Evolutionary conservation across 129 eudicot species (phyloP).

Genomic region (Artemisia argyi): DNA sequence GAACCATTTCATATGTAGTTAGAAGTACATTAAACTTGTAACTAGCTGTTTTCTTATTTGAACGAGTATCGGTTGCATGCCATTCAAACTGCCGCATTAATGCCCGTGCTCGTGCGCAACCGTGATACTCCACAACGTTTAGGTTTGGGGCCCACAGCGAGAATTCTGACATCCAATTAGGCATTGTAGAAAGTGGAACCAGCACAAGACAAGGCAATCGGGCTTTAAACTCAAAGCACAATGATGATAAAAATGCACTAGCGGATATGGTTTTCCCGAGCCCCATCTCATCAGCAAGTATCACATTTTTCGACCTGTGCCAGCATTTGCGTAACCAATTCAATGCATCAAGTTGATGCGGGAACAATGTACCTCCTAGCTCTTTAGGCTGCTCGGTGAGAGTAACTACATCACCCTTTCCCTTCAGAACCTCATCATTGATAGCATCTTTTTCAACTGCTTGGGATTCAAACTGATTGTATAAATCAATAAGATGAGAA

Average conservation of each 20-base stretch:
- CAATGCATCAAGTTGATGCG: conserved; percentile 93
- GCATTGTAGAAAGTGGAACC: conserved; percentile 99
- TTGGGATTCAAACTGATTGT: conserved; percentile 54
- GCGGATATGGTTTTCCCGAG: conserved; percentile 97
- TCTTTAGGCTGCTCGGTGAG: conserved; percentile 91
- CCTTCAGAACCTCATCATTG: conserved; percentile 25
- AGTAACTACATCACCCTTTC: conserved; percentile 52
- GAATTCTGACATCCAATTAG: conserved; percentile 96
- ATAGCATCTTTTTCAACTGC: conserved; percentile 56
- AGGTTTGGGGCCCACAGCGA: conserved; percentile 82
- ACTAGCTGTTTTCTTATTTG: conserved; percentile 47
- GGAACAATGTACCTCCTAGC: conserved; percentile 83
- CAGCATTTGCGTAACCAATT: conserved; percentile 98
- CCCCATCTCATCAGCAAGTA: conserved; percentile 98
- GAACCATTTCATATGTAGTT: conserved; percentile 96
- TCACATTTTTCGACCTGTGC: conserved; percentile 76
- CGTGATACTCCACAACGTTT: conserved; percentile 94
- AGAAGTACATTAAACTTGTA: conserved; percentile 84
- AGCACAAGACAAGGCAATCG: conserved; percentile 79
- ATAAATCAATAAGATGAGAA: conserved; percentile 53
- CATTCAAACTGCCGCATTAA: conserved; percentile 81
- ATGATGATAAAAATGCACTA: conserved; percentile 72
- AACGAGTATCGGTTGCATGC: conserved; percentile 46
- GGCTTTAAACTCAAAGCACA: conserved; percentile 77
- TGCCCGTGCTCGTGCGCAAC: conserved; percentile 66